Conservation (phyloP, 768 basidiomycete genomes). For the Neoboletus subvelutipes region DNA sequence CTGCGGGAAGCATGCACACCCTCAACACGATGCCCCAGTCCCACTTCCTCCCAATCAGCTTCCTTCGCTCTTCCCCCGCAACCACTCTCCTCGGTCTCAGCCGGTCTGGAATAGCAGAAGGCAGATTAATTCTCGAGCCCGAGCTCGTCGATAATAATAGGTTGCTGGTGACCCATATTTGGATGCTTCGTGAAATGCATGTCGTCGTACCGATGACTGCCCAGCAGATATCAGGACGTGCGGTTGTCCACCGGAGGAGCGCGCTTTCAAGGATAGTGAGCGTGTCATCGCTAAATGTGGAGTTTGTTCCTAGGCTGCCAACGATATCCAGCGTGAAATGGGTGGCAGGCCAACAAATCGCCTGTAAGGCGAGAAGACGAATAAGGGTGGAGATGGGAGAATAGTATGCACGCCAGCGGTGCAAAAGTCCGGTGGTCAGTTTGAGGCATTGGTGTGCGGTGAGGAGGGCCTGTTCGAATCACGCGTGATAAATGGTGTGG, state of each 20-base stretch:
- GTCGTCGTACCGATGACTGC: constrained; percentile 89
- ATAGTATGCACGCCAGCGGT: constrained; percentile 91
- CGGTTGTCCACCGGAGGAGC: constrained; percentile 43
- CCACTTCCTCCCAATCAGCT: constrained; percentile 61
- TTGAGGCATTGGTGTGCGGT: constrained; percentile 89
- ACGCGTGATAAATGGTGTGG: not conserved
- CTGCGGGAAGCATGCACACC: constrained; percentile 73
- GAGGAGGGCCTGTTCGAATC: constrained; percentile 57
- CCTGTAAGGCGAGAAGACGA: constrained; percentile 88
- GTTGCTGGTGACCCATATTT: constrained; percentile 97
- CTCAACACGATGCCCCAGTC: constrained; percentile 74
- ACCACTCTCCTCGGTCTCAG: constrained; percentile 18
- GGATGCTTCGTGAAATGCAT: constrained; percentile 75
- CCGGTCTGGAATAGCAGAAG: constrained; percentile 19
- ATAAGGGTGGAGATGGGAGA: constrained; percentile 84
- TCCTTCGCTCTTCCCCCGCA: constrained; percentile 19
- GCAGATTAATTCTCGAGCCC: constrained; percentile 3
- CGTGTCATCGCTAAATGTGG: not conserved
- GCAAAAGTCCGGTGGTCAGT: constrained; percentile 85
- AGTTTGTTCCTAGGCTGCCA: constrained; percentile 36
- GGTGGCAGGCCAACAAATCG: constrained; percentile 96
- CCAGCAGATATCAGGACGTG: constrained; percentile 85
- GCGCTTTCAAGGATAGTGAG: constrained; percentile 25
- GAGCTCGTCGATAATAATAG: constrained; percentile 38
- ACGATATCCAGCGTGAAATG: constrained; percentile 79